A percentile compares a stretch with the other conserved stretches of the same genome.
phyloP scores from a whole-genome alignment of 1,139 yeast genomes.

The Meyerozyma elateridarum region DNA sequence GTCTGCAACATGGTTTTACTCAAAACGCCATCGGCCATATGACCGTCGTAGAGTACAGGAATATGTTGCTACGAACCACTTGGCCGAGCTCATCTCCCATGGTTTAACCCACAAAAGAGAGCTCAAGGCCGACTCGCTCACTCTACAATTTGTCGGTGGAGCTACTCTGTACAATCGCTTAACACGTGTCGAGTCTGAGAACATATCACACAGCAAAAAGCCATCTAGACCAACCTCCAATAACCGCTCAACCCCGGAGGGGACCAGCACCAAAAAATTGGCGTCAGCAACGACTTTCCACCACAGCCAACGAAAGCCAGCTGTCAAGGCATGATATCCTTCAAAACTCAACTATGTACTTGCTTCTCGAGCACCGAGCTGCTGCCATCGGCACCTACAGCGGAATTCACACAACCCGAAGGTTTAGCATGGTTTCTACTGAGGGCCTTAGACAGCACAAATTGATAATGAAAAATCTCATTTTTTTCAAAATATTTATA shows the following conservation, averaged over 20 bases:
- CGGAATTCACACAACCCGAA: slow-evolving; percentile 25
- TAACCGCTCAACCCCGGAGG: slow-evolving; percentile 52
- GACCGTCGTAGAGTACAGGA: slow-evolving; percentile 90
- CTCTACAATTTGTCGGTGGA: slow-evolving; percentile 83
- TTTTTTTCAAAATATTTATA: not conserved
- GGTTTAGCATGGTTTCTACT: slow-evolving; percentile 24
- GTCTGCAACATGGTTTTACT: slow-evolving; percentile 91
- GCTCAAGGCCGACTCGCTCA: slow-evolving; percentile 63
- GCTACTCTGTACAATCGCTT: slow-evolving; percentile 66
- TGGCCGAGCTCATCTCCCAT: slow-evolving; percentile 53
- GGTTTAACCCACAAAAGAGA: slow-evolving; percentile 32
- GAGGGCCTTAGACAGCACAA: slow-evolving; percentile 49
- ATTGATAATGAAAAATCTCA: slow-evolving; percentile 26
- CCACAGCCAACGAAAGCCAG: slow-evolving; percentile 6
- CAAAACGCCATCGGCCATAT: slow-evolving; percentile 76
- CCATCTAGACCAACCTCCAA: slow-evolving; percentile 19
- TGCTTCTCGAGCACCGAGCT: slow-evolving; percentile 72
- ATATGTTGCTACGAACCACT: slow-evolving; percentile 66
- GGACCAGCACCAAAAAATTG: slow-evolving; percentile 37
- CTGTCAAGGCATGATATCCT: not conserved
- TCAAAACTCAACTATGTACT: slow-evolving; percentile 21
- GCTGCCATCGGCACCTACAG: slow-evolving; percentile 44
- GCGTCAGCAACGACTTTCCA: slow-evolving; percentile 6
- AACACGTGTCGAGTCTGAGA: not conserved
- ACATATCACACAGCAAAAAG: slow-evolving; percentile 14